A percentile compares a stretch with the other conserved stretches of the same genome.
phyloP scores from a whole-genome alignment of 306 rosid species.

The Chamaecrista fasciculata region DNA sequence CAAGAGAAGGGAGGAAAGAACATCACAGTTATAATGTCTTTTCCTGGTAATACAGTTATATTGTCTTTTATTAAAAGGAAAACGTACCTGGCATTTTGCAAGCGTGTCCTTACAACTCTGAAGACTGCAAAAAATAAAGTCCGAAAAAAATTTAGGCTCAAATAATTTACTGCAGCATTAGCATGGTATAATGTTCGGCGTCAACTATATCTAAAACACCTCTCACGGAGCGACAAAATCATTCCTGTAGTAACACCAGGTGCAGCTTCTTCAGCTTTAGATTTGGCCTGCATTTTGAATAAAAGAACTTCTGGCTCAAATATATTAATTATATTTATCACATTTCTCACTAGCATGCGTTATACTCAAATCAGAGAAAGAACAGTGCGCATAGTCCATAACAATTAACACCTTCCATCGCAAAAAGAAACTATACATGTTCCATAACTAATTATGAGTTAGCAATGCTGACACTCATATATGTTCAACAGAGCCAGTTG shows the following conservation, averaged over 20 bases:
- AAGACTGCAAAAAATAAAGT: constrained; percentile 60
- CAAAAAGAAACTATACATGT: background rate
- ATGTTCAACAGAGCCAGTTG: background rate
- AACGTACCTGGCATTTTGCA: constrained; percentile 74
- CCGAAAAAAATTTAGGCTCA: constrained; percentile 8
- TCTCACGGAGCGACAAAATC: constrained; percentile 90
- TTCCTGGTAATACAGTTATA: background rate
- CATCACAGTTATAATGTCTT: background rate
- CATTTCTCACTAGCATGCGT: background rate
- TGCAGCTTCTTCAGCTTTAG: constrained; percentile 69
- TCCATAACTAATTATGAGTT: background rate
- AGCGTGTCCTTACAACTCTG: constrained; percentile 67
- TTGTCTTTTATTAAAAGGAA: constrained; percentile 15
- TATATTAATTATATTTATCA: background rate
- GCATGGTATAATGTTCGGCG: background rate
- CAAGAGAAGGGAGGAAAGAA: constrained; percentile 17
- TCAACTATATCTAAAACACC: constrained; percentile 44
- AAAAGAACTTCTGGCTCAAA: background rate
- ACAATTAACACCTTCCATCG: constrained; percentile 10
- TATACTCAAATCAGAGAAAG: background rate
- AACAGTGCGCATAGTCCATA: background rate
- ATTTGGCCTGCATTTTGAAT: constrained; percentile 44
- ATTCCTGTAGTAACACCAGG: constrained; percentile 83
- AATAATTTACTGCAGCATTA: constrained; percentile 9
- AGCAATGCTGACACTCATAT: background rate